Base-by-base conservation (phyloP, 1,139 yeast genomes). In the Sugiyamaella paludigena region DNA sequence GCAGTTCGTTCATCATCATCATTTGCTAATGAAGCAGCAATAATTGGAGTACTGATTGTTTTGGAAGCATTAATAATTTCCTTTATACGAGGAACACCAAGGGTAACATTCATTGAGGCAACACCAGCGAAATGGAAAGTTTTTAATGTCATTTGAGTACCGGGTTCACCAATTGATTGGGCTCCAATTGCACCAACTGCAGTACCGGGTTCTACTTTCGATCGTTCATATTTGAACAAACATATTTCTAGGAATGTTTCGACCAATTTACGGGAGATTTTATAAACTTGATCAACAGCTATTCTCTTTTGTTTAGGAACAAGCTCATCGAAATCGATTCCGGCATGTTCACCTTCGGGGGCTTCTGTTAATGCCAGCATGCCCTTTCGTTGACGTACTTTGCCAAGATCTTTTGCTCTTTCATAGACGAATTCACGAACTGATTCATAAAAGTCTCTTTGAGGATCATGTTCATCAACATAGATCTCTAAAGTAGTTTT, bases 41-140 rank as follows among this genome's bases (percentile, higher is more conserved):
- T 92, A 65, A 94, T 94, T 0, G 99, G 99, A 1, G 98, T 94
- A 4, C 96, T 87, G 60, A 94, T 94, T 12, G 82, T 81, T 68
- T 94, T 94, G 15, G 97, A 87, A 1, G 98, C 99, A 69, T 92
- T 94, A 66, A 92, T 92, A 66, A 92, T 92, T 76, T 92, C 99
- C 71, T 92, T 92, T 65, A 92, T 92, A 78, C 98, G 96, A 36
- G 98, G 98, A 42, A 92, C 98, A 80, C 98, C 98, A 60, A 92
- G 79, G 0, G 98, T 92, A 58, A 92, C 96, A 74, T 92, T 92
- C 98, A 92, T 92, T 43, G 96, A 87, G 30, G 98, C 98, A 52
- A 92, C 98, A 76, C 98, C 98, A 62, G 98, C 98, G 77, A 92
- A 92, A 75, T 92, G 98, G 87, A 92, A 92, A 64, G 98, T 92